phyloP scores from a whole-genome alignment of 768 basidiomycete species.

The Lactarius tabidus region DNA sequence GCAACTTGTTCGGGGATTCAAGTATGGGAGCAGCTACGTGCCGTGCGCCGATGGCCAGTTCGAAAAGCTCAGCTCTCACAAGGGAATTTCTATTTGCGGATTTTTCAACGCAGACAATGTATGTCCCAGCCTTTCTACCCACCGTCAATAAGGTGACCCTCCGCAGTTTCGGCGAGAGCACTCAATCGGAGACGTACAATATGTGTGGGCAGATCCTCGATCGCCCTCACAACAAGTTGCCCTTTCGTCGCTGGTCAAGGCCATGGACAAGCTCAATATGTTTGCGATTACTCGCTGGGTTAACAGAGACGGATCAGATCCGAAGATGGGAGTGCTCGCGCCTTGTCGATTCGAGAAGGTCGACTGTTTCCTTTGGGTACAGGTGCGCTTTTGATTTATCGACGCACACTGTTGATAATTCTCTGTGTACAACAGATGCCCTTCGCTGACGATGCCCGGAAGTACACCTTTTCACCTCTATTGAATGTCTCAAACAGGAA shows the following conservation, averaged over 20 bases:
- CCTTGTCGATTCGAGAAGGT: conserved; percentile 61
- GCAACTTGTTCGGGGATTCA: conserved; percentile 75
- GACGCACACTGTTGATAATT: neutral
- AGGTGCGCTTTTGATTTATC: conserved; percentile 43
- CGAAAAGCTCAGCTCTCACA: conserved; percentile 62
- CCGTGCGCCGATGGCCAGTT: conserved; percentile 87
- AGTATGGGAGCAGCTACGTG: conserved; percentile 85
- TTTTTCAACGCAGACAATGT: conserved; percentile 75
- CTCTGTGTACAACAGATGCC: conserved; percentile 63
- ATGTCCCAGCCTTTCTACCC: conserved; percentile 22
- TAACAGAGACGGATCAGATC: conserved; percentile 62
- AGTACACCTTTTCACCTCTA: conserved; percentile 81
- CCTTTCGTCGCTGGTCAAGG: conserved; percentile 82
- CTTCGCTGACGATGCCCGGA: conserved; percentile 90
- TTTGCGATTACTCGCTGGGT: conserved; percentile 86
- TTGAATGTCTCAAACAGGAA: conserved; percentile 67
- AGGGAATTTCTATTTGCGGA: conserved; percentile 84
- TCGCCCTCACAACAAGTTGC: conserved; percentile 73
- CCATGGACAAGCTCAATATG: conserved; percentile 60
- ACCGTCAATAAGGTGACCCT: conserved; percentile 3
- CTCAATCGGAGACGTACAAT: conserved; percentile 80
- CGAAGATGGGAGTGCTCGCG: conserved; percentile 78
- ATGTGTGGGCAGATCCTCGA: conserved; percentile 72
- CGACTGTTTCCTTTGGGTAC: conserved; percentile 81
- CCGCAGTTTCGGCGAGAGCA: conserved; percentile 76